Conservation (phyloP, 768 basidiomycete species). For the Porpolomopsis calyptriformis region DNA sequence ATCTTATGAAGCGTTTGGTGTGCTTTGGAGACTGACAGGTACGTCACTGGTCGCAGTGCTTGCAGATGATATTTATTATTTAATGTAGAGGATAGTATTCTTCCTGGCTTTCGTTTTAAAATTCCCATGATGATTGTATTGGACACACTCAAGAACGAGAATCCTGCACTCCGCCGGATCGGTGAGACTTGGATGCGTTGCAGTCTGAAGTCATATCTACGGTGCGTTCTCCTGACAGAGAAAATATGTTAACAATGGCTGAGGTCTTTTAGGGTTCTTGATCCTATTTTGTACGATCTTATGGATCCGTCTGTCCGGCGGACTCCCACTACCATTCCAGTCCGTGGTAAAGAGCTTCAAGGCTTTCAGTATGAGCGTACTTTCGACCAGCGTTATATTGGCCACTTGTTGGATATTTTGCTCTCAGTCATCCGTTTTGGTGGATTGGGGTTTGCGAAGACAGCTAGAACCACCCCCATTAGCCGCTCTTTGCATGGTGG, state of each 20-base stretch:
- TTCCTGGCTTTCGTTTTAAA: constrained; percentile 77
- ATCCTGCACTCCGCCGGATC: constrained; percentile 62
- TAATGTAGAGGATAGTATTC: constrained; percentile 57
- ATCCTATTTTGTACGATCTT: constrained; percentile 74
- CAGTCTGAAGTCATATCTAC: constrained; percentile 80
- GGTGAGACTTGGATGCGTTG: constrained; percentile 98
- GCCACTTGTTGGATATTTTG: constrained; percentile 68
- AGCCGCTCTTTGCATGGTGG: constrained; percentile 55
- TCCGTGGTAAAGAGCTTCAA: constrained; percentile 57
- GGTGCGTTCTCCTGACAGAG: constrained; percentile 36
- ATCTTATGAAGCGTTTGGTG: constrained; percentile 81
- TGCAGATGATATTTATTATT: constrained; percentile 2
- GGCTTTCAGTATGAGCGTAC: constrained; percentile 60
- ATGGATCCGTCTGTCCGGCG: constrained; percentile 60
- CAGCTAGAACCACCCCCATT: constrained; percentile 53
- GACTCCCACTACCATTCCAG: constrained; percentile 34
- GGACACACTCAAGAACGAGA: constrained; percentile 68
- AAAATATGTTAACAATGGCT: constrained; percentile 1
- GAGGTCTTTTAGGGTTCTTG: constrained; percentile 53
- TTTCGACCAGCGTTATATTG: constrained; percentile 65
- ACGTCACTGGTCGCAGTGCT: constrained; percentile 10
- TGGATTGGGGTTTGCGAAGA: constrained; percentile 77
- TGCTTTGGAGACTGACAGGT: constrained; percentile 88
- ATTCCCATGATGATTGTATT: constrained; percentile 82
- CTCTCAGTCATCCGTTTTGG: constrained; percentile 76